These are phyloP conservation scores for Alternaria brassicae DNA, from an alignment of 2,329 filamentous ascomycete genomes.

Conservation along the genomic window DNA sequence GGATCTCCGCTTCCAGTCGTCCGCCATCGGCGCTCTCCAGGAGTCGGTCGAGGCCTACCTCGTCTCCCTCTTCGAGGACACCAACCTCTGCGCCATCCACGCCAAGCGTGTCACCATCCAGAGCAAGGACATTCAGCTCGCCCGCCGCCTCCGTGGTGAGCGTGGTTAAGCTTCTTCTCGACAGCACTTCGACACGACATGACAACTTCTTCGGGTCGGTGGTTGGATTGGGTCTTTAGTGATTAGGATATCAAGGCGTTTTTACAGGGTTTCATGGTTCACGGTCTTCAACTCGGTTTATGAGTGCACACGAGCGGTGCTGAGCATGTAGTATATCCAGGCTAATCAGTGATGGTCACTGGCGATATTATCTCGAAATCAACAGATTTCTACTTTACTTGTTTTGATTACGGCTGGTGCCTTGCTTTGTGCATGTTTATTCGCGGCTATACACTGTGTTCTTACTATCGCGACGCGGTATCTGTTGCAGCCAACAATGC, in stretches of 20 bases:
- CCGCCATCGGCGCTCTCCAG: conserved; percentile 90
- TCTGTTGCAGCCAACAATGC: not conserved
- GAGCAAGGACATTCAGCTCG: conserved; percentile 97
- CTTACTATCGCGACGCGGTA: no score
- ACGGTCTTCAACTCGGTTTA: conserved; percentile 48
- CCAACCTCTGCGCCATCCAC: conserved; percentile 95
- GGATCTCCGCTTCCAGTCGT: conserved; percentile 93
- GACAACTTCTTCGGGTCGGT: conserved; percentile 34
- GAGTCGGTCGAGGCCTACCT: conserved; percentile 97
- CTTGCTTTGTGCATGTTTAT: not conserved
- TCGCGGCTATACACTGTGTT: no score
- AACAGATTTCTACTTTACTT: conserved; percentile 39
- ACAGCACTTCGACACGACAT: conserved; percentile 26
- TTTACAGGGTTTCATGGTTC: conserved; percentile 44
- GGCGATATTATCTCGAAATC: conserved; percentile 45
- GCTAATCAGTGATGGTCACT: conserved; percentile 46
- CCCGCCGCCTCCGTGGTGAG: conserved; percentile 65
- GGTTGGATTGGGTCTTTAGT: conserved; percentile 29
- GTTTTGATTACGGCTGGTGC: conserved; percentile 5
- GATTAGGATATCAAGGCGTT: conserved; percentile 45
- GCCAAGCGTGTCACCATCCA: conserved; percentile 95
- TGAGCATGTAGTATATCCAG: conserved; percentile 51
- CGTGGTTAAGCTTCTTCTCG: conserved; percentile 54
- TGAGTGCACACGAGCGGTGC: conserved; percentile 47
- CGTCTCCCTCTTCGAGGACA: conserved; percentile 95